Evolutionary conservation across 2,329 filamentous ascomycete genomes (phyloP), one percentile per base, ranked within the genome.

Genomic region (Aspergillus glaucus): DNA sequence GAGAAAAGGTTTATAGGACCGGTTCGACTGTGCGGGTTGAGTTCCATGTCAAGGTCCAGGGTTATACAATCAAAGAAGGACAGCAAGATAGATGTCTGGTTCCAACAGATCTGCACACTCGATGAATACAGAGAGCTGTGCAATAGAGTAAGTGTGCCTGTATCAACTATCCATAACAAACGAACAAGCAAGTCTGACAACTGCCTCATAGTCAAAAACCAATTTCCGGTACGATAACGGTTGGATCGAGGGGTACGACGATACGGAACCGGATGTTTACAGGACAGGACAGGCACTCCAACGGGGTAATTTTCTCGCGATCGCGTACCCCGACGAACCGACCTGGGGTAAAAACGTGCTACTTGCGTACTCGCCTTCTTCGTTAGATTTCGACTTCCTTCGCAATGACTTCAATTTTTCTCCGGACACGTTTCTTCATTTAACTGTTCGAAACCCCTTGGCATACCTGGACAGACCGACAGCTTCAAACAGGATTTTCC

Each of bases 171-270:
- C 14, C 34, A 6, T 8, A 6, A 36, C 15, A 36, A 17, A 36
- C 34, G 6, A 36, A 36, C 12, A 36, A 36, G 15, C 14, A 17
- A 15, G 17, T 10, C 37, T 40, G 17, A 40, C 19, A 40, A 12
- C 12, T 19, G 34, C 17, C 6, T 15, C 19, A 40, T 21, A 44
- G 46, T 19, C 32, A 6, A 44, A 22, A 10, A 15, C 37, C 8
- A 60, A 62, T 41, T 12, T 28, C 3, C 54, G 50, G 26, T 51
- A 46, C 43, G 56, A 56, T 34, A 66, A 60, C 45, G 63, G 62
- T 32, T 71, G 63, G 61, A 52, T 70, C 22, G 56, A 66, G 47
- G 63, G 64, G 0, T 73, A 60, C 49, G 40, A 57, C 14, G 63
- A 71, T 41, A 67, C 62, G 3, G 56, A 63, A 28, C 22, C 51